Conservation (phyloP, 225 moss, liverwort and hornwort species). For the Pleurozium schreberi region DNA sequence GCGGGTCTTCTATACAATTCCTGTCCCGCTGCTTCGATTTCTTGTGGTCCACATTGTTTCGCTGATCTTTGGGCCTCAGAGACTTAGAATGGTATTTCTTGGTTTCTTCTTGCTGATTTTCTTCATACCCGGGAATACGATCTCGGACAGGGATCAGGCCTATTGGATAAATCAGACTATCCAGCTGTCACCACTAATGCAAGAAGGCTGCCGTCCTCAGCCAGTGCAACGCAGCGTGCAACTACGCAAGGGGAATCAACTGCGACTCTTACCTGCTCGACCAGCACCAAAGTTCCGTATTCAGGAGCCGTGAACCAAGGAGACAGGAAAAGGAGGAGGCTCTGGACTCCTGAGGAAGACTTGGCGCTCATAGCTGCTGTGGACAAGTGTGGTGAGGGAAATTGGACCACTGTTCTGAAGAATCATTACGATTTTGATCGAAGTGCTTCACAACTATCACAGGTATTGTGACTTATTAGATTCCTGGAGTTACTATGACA, state of each 20-base stretch:
- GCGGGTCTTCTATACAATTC: too few species aligned
- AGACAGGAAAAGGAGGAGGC: slow-evolving; percentile 81
- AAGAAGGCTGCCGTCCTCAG: slow-evolving; percentile 8
- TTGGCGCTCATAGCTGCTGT: slow-evolving; percentile 84
- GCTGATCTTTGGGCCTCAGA: neutral
- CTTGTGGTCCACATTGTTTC: neutral
- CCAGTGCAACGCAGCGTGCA: slow-evolving; percentile 26
- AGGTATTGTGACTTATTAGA: slow-evolving; percentile 23
- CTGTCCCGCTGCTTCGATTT: neutral
- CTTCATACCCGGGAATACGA: neutral
- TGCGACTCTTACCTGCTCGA: slow-evolving; percentile 19
- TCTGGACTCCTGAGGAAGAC: slow-evolving; percentile 89
- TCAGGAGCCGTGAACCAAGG: slow-evolving; percentile 42
- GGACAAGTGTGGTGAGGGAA: slow-evolving; percentile 92
- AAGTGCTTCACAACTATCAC: slow-evolving; percentile 85
- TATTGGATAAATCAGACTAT: slow-evolving; percentile 20
- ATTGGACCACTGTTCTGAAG: slow-evolving; percentile 88
- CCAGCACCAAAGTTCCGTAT: slow-evolving; percentile 28
- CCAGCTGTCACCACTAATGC: neutral
- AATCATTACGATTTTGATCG: slow-evolving; percentile 82
- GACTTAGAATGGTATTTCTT: neutral
- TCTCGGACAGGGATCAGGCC: slow-evolving; percentile 33
- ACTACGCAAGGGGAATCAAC: slow-evolving; percentile 21
- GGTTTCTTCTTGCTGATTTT: neutral
- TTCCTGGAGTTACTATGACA: neutral